Conservation (phyloP, 306 rosid genomes). For the Betula pendula region DNA sequence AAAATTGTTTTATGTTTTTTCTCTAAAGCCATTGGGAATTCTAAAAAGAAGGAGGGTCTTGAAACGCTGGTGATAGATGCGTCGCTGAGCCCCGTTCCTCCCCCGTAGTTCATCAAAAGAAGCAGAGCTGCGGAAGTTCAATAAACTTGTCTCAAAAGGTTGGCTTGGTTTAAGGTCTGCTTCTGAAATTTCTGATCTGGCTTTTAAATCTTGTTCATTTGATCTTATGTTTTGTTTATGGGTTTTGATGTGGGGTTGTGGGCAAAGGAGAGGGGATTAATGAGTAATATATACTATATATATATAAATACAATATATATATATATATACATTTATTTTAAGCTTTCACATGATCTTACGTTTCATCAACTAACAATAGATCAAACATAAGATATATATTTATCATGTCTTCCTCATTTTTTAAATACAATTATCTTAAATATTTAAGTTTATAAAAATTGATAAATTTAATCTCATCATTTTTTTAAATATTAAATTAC, state of each 20-base stretch:
- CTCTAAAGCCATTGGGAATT: neutral
- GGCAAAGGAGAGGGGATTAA: constrained; percentile 93
- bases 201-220: neutral
- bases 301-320: too few species aligned
- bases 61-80: constrained; percentile 64
- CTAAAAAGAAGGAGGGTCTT: constrained; percentile 65
- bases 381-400: too few species aligned
- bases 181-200: neutral
- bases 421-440: too few species aligned
- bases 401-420: too few species aligned
- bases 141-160: constrained; percentile 96
- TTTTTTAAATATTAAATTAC: too few species aligned
- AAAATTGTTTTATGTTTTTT: neutral
- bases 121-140: constrained; percentile 99
- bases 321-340: too few species aligned
- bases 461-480: too few species aligned
- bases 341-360: too few species aligned
- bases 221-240: constrained; percentile 14
- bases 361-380: too few species aligned
- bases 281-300: too few species aligned
- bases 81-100: constrained; percentile 38
- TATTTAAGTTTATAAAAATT: too few species aligned
- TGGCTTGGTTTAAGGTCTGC: neutral
- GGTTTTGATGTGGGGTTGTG: constrained; percentile 26
- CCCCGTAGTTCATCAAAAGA: constrained; percentile 78